Percentiles rank a stretch among this genome's conserved stretches.
Conservation (phyloP, 768 basidiomycete species). For the Austroboletus eburneus region DNA sequence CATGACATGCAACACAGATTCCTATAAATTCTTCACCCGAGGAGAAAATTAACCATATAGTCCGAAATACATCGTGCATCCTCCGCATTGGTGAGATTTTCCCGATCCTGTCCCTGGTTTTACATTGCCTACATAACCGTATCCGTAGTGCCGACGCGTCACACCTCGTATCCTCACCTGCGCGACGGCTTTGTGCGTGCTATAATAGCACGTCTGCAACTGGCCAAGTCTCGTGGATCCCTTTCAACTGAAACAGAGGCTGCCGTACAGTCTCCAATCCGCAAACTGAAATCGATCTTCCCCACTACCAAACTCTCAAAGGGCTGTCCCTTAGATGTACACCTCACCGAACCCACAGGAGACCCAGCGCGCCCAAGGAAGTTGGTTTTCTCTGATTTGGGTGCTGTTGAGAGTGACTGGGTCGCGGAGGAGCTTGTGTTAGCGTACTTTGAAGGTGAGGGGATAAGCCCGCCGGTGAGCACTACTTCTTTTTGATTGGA, state of each 20-base stretch:
- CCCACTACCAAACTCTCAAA: slow-evolving; percentile 67
- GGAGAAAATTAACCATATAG: slow-evolving; percentile 66
- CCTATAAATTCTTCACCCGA: slow-evolving; percentile 53
- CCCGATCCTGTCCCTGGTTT: neutral
- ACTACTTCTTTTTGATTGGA: neutral
- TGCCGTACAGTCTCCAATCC: slow-evolving; percentile 56
- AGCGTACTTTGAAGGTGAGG: slow-evolving; percentile 69
- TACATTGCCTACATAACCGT: neutral
- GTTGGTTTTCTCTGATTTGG: slow-evolving; percentile 68
- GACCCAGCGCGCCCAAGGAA: slow-evolving; percentile 46
- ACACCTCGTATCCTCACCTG: slow-evolving; percentile 73
- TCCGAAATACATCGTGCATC: slow-evolving; percentile 64
- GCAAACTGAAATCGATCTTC: slow-evolving; percentile 72
- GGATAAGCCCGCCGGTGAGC: slow-evolving; percentile 69
- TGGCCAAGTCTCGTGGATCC: slow-evolving; percentile 46
- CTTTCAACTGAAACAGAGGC: slow-evolving; percentile 59
- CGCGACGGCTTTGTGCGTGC: slow-evolving; percentile 82
- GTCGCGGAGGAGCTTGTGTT: slow-evolving; percentile 68
- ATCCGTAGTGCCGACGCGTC: slow-evolving; percentile 68
- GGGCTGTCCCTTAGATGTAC: slow-evolving; percentile 63
- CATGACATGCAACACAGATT: slow-evolving; percentile 43
- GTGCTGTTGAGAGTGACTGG: slow-evolving; percentile 69
- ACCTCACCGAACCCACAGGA: slow-evolving; percentile 51
- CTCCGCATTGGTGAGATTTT: slow-evolving; percentile 63
- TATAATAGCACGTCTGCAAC: slow-evolving; percentile 55